Percentiles rank a stretch among this genome's conserved stretches.
Evolutionary conservation across 495 filamentous ascomycete genomes (phyloP).

Genomic region (Annulohypoxylon maeteangense): DNA sequence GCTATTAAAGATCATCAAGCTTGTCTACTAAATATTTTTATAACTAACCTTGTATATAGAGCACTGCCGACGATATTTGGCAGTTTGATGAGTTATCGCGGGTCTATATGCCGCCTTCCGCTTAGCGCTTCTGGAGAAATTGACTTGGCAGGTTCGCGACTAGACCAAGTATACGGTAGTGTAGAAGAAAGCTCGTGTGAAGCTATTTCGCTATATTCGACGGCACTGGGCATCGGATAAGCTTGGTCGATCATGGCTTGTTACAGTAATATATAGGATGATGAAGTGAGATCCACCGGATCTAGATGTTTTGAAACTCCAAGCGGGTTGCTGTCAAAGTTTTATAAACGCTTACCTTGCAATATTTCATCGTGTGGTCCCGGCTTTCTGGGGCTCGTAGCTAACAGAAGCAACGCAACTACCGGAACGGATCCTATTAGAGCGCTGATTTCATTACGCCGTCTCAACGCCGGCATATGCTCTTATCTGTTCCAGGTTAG

Average conservation of each 20-base stretch:
- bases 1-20: slow-evolving; percentile 8
- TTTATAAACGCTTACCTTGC: slow-evolving; percentile 28
- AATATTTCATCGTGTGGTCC: slow-evolving; percentile 5
- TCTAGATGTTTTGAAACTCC: slow-evolving; percentile 10
- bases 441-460: slow-evolving; percentile 13
- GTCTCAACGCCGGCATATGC: slow-evolving; percentile 1
- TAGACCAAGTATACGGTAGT: slow-evolving; percentile 5
- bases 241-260: background rate
- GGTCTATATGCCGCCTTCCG: slow-evolving; percentile 9
- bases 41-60: slow-evolving; percentile 13
- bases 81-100: slow-evolving; percentile 12
- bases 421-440: slow-evolving; percentile 17
- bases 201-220: background rate
- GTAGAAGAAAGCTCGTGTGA: background rate
- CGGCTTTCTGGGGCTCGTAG: background rate
- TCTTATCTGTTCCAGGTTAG: slow-evolving; percentile 17
- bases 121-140: slow-evolving; percentile 11
- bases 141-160: background rate
- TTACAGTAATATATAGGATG: background rate
- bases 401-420: slow-evolving; percentile 25
- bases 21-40: slow-evolving; percentile 11
- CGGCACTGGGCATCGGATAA: background rate
- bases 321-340: slow-evolving; percentile 6
- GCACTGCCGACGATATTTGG: slow-evolving; percentile 8
- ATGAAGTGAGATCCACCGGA: background rate